Evolutionary conservation across 768 basidiomycete species (phyloP).

Genomic region (Phaffia australis): DNA sequence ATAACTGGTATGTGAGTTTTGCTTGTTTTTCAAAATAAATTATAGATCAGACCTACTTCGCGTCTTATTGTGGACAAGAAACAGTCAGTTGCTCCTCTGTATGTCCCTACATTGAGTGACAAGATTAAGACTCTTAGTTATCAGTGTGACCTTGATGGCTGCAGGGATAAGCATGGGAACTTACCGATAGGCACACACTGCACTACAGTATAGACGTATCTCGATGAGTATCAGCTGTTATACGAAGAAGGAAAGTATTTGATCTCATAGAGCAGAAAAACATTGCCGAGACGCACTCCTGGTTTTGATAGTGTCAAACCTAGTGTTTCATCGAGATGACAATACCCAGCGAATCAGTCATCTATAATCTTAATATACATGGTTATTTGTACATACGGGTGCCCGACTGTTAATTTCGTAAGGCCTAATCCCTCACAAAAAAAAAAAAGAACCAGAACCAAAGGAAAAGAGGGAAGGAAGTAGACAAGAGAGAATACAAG

Average conservation of each 20-base stretch:
- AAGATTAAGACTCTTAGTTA: too few species aligned
- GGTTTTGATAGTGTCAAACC: slow-evolving; percentile 31
- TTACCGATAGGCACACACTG: slow-evolving; percentile 2
- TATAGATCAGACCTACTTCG: not conserved
- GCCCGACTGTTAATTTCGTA: slow-evolving; percentile 27
- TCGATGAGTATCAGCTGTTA: not conserved
- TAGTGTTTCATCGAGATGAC: slow-evolving; percentile 27
- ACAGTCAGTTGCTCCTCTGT: slow-evolving; percentile 3
- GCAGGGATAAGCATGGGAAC: too few species aligned
- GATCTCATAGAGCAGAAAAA: too few species aligned
- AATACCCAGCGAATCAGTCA: not conserved
- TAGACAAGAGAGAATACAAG: too few species aligned
- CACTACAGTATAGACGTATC: not conserved
- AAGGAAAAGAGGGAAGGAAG: too few species aligned
- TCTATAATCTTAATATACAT: too few species aligned
- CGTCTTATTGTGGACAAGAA: slow-evolving; percentile 1
- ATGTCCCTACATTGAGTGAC: not conserved
- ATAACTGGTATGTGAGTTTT: slow-evolving; percentile 30
- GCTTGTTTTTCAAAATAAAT: slow-evolving; percentile 30
- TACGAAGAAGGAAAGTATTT: not conserved
- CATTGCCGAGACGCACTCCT: not conserved
- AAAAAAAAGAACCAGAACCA: slow-evolving; percentile 9
- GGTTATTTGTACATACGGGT: slow-evolving; percentile 28
- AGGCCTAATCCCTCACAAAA: not conserved
- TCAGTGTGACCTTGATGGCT: too few species aligned